Conservation (phyloP, 1,284 basidiomycete species). For the Cerrena zonata region DNA sequence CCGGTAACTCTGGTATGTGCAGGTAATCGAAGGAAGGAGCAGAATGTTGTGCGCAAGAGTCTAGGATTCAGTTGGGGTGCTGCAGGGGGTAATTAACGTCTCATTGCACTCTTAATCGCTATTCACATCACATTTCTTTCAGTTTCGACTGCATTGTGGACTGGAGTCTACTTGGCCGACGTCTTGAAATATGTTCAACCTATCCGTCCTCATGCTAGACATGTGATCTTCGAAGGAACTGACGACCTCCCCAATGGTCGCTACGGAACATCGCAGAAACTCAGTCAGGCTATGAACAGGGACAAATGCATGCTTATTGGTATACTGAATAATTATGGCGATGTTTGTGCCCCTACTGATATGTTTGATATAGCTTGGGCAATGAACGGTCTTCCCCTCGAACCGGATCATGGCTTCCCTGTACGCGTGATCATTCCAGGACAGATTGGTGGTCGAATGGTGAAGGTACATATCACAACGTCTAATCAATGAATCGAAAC, state of each 20-base stretch:
- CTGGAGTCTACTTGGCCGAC: conserved; percentile 60
- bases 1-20: conserved; percentile 67
- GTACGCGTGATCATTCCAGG: conserved; percentile 58
- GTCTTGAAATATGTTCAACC: conserved; percentile 48
- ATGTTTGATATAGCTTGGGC: conserved; percentile 38
- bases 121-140: conserved; percentile 3
- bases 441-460: conserved; percentile 58
- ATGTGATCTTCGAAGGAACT: conserved; percentile 61
- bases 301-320: conserved; percentile 54
- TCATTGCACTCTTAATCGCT: neutral
- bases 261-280: conserved; percentile 56
- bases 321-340: neutral
- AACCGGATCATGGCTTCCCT: conserved; percentile 66
- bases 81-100: conserved; percentile 23
- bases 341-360: neutral
- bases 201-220: conserved; percentile 35
- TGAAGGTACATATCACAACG: conserved; percentile 29
- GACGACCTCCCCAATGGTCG: conserved; percentile 62
- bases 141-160: conserved; percentile 60
- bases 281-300: conserved; percentile 44
- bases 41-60: conserved; percentile 62
- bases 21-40: conserved; percentile 65
- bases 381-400: conserved; percentile 55
- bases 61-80: conserved; percentile 59
- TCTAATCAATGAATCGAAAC: conserved; percentile 14